phyloP scores from a whole-genome alignment of 1,284 basidiomycete genomes.

The Malassezia caprae region DNA sequence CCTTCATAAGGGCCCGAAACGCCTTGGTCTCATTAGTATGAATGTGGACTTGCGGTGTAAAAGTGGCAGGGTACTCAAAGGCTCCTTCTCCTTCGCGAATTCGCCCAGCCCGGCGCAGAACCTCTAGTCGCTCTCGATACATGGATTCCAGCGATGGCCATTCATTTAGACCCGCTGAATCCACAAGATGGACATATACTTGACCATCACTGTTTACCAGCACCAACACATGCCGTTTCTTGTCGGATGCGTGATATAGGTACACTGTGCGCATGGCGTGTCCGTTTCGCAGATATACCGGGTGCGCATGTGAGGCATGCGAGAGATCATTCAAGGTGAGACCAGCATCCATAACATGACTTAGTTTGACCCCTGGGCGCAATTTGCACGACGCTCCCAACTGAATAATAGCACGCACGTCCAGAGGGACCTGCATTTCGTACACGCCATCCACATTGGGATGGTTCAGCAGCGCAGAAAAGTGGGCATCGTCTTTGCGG shows the following conservation, averaged over 20 bases:
- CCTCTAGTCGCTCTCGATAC: slow-evolving; percentile 58
- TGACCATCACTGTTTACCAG: slow-evolving; percentile 64
- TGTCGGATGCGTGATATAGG: slow-evolving; percentile 74
- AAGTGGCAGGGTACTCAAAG: slow-evolving; percentile 62
- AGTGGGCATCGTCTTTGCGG: slow-evolving; percentile 75
- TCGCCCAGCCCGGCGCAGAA: slow-evolving; percentile 32
- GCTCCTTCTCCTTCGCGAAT: slow-evolving; percentile 39
- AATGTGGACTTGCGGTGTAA: slow-evolving; percentile 61
- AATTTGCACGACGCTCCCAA: slow-evolving; percentile 73
- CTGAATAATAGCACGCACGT: slow-evolving; percentile 70
- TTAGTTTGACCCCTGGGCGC: slow-evolving; percentile 62
- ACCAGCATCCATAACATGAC: slow-evolving; percentile 69
- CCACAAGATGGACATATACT: slow-evolving; percentile 67
- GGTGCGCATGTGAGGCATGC: slow-evolving; percentile 4
- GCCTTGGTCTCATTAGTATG: slow-evolving; percentile 70
- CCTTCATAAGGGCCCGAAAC: slow-evolving; percentile 76
- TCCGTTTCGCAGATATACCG: slow-evolving; percentile 64
- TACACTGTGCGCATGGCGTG: slow-evolving; percentile 70
- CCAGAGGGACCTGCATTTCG: slow-evolving; percentile 80
- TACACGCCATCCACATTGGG: slow-evolving; percentile 91
- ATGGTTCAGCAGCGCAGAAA: slow-evolving; percentile 81
- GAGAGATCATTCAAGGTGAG: slow-evolving; percentile 72
- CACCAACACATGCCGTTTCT: slow-evolving; percentile 76
- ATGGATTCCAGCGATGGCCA: slow-evolving; percentile 66
- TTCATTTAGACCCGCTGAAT: slow-evolving; percentile 74